Base-by-base conservation (phyloP, 2,329 filamentous ascomycete genomes). In the Ceratocystis alfenasii region DNA sequence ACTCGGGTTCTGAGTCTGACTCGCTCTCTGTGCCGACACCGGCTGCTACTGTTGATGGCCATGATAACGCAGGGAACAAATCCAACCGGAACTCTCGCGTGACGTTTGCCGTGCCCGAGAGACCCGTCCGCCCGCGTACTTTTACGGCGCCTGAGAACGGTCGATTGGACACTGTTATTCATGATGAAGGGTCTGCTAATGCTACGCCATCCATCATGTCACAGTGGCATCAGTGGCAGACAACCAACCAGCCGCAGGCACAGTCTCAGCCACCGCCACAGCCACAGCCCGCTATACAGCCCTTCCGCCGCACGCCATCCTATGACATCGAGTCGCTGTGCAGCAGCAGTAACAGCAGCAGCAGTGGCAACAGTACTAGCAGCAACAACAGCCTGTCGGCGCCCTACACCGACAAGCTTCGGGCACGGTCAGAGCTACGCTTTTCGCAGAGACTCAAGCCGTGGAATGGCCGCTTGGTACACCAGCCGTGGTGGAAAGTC, bases 401-500 rank as follows among this genome's bases (percentile, higher is more conserved):
- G n/a, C 36, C 76, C 2, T 96, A 96, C 74, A 95, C 90, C 0
- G 82, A 85, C 66, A 80, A 81, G 59, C 83, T 92, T 55, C 84
- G 86, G 45, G 76, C 84, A 6, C 81, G 81, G 25, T 87, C 90
- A 0, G 80, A 83, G 4, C 84, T 87, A 70, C 85, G 89, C 0
- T 96, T 90, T 70, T 67, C 77, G 0, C 85, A 94, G 72, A 88
- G 89, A 53, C 83, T 97, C 1, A 85, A 79, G 67, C 82, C 88
- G 0, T 95, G 83, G 78, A 87, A 90, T 70, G 92, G 93, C 0
- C 84, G 90, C 12, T 82, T 97, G 10, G 83, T 84, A 62, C 79
- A 85, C 15, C 90, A 95, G 71, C 87, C 79, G 8, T 97, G 92
- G 91, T 74, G 87, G 73, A 87, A 86, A 68, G 90, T 90, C 20